phyloP scores from a whole-genome alignment of 202 grass and related monocot genomes.

The Digitaria exilis region DNA sequence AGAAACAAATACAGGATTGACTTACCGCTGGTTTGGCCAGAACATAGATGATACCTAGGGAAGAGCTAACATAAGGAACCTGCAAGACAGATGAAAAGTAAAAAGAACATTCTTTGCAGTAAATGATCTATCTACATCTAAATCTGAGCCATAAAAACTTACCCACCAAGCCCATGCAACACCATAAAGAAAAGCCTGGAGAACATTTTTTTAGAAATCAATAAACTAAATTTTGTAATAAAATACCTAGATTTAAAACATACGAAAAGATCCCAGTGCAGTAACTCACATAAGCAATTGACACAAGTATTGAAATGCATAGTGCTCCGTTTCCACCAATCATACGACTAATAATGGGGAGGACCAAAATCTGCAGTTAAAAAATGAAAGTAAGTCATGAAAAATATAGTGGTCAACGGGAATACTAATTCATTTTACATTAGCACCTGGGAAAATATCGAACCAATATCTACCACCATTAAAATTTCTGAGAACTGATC shows the following conservation, averaged over 20 bases:
- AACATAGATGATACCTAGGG: constrained; percentile 76
- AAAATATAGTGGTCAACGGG: too few relatives aligned
- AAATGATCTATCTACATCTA: not conserved
- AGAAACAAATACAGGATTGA: not conserved
- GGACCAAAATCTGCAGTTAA: constrained; percentile 64
- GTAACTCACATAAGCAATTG: constrained; percentile 75
- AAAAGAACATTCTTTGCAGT: not conserved
- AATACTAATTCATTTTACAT: not conserved
- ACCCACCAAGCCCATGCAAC: constrained; percentile 84
- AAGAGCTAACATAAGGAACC: constrained; percentile 86
- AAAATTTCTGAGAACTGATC: constrained; percentile 90
- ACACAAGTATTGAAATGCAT: constrained; percentile 58
- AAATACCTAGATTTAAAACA: too few relatives aligned
- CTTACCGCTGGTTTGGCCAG: constrained; percentile 89
- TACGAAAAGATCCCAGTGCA: not conserved
- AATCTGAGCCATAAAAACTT: constrained; percentile 27
- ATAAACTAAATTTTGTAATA: not conserved
- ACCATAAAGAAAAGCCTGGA: constrained; percentile 71
- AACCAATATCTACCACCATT: constrained; percentile 78
- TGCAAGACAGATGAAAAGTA: constrained; percentile 37
- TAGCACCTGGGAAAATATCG: constrained; percentile 79
- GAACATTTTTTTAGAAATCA: not conserved
- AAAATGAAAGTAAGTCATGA: not conserved
- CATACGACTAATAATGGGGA: constrained; percentile 58
- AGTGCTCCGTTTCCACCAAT: constrained; percentile 64